Evolutionary conservation across 305 asterid species (phyloP).

Genomic region (Solanum hybrid): DNA sequence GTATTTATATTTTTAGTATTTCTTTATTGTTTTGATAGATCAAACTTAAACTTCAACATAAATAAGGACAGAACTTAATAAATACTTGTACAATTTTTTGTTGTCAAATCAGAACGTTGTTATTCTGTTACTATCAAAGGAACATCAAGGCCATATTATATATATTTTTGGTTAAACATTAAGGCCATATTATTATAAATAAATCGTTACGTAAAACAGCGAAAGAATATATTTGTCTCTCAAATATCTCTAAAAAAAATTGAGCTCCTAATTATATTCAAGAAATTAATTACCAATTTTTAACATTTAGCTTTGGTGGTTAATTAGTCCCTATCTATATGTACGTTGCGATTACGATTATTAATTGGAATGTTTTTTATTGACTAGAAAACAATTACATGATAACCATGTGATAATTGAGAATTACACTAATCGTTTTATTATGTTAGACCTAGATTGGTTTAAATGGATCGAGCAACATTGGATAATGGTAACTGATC

Average conservation of each 20-base stretch:
- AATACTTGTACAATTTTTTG: neutral
- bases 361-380: neutral
- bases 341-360: neutral
- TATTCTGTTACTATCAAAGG: neutral
- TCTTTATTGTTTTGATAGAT: neutral
- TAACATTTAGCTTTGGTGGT: neutral
- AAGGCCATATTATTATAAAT: neutral
- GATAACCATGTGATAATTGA: neutral
- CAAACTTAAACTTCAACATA: neutral
- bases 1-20: neutral
- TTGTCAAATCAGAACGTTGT: neutral
- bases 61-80: neutral
- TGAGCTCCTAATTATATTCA: neutral
- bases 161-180: neutral
- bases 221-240: neutral
- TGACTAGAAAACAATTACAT: neutral
- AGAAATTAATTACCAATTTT: neutral
- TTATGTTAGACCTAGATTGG: neutral
- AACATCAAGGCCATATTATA: neutral
- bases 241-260: neutral
- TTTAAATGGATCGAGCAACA: neutral
- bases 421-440: neutral
- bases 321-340: neutral
- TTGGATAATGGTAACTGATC: neutral
- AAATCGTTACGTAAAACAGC: neutral